These are phyloP conservation scores for Metschnikowia baotianmanensis DNA, from an alignment of 805 yeast genomes.

Conservation along the genomic window DNA sequence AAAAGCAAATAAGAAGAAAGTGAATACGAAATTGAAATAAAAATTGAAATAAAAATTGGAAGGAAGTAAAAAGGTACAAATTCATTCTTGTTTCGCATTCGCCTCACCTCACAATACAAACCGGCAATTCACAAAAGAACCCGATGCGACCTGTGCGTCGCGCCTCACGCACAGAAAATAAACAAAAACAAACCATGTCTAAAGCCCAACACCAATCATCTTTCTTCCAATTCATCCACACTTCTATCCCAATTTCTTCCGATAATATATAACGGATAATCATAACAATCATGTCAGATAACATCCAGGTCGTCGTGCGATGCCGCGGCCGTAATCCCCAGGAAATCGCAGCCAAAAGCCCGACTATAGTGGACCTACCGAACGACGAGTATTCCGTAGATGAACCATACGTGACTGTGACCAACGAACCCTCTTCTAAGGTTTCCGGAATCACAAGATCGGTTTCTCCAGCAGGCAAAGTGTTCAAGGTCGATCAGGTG, in stretches of 20 bases:
- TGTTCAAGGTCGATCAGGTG: constrained; percentile 71
- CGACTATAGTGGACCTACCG: constrained; percentile 48
- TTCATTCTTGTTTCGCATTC: too few species aligned
- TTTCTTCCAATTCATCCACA: not conserved
- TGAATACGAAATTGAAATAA: too few species aligned
- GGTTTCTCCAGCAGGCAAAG: constrained; percentile 19
- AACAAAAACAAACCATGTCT: constrained; percentile 5
- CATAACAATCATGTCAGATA: constrained; percentile 20
- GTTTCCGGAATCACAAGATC: constrained; percentile 18
- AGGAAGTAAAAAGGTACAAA: too few species aligned
- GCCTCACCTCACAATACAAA: too few species aligned
- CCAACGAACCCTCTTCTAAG: constrained; percentile 20
- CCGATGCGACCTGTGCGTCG: too few species aligned
- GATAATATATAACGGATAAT: too few species aligned
- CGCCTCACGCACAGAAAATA: constrained; percentile 1
- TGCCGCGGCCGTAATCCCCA: constrained; percentile 50
- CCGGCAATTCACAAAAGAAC: not conserved
- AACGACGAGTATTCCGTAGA: constrained; percentile 23
- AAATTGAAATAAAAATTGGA: too few species aligned
- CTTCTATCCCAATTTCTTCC: not conserved
- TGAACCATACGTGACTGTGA: constrained; percentile 23
- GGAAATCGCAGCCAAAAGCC: constrained; percentile 45
- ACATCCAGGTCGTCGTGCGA: constrained; percentile 53
- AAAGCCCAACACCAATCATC: constrained; percentile 7
- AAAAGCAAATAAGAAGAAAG: too few species aligned